Base-by-base conservation (phyloP, 2,329 filamentous ascomycete genomes). In the Xylaria sp. region DNA sequence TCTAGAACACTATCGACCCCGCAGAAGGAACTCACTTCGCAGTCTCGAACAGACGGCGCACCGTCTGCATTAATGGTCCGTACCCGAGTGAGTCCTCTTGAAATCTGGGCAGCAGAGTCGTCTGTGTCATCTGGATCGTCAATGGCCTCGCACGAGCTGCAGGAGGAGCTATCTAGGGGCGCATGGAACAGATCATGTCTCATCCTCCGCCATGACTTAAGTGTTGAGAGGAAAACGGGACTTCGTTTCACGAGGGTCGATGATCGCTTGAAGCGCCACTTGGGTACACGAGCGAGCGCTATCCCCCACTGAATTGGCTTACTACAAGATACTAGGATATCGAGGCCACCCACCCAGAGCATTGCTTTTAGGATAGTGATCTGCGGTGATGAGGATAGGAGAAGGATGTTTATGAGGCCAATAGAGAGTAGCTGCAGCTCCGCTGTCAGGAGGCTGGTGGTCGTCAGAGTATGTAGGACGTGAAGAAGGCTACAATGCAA, bases 341-440 rank as follows among this genome's bases (percentile, higher is more conserved):
- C 86, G 36, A 97, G 79, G 0, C 94, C 94, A n/a, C 95, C 90
- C 53, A 90, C 84, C 92, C 93, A 97, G 65, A 97, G 84, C 63
- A 98, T 83, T 17, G 92, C 89, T 81, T 97, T 96, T 57, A 98
- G 83, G 70, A 97, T 94, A 71, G 93, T 85, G 17, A 91, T 89
- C 80, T 98, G 96, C 0, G 95, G 93, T 0, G 94, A 96, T 6
- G 84, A 82, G 0, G 94, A 89, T 69, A 97, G 87, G 1, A 97
- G 79, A 0, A 97, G 82, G 15, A 97, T 82, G 75, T 97, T 93
- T 75, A 97, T 91, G 15, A 99, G 84, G 1, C 90, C 89, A 46
- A 92, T 88, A 0, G 95, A 95, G 17, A 98, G 86, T 10, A 99
- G 85, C 75, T 97, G 93, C 49, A 97, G 85, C 79, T 99, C 96